These are phyloP conservation scores for Aspergillus hancockii DNA, from an alignment of 495 filamentous ascomycete genomes.

Conservation along the genomic window DNA sequence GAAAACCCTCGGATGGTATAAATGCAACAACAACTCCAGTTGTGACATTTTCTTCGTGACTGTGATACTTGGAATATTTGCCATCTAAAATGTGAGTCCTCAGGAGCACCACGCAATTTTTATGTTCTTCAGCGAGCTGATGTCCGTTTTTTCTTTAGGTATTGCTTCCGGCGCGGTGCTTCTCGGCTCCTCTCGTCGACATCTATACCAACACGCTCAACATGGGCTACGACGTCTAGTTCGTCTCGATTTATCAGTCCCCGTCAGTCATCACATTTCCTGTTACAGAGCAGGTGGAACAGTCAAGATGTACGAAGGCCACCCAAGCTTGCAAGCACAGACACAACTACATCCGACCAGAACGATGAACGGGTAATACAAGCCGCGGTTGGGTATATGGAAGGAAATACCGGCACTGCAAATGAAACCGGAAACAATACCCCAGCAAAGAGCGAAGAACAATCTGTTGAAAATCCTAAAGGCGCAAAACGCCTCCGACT, in stretches of 20 bases:
- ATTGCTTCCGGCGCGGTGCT: constrained; percentile 55
- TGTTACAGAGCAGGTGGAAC: constrained; percentile 44
- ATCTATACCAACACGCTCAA: constrained; percentile 44
- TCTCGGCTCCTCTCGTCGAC: constrained; percentile 54
- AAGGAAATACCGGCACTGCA: neutral
- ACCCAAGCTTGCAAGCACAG: neutral
- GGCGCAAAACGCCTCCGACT: constrained; percentile 14
- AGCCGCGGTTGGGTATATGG: neutral
- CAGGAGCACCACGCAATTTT: neutral
- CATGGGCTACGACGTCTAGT: constrained; percentile 37
- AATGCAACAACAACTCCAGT: neutral
- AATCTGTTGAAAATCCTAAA: neutral
- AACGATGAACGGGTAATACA: constrained; percentile 5
- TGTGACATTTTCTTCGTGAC: neutral
- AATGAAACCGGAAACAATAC: neutral
- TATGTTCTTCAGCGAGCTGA: neutral
- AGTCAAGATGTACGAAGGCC: constrained; percentile 37
- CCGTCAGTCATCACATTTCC: constrained; percentile 21
- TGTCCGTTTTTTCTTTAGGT: constrained; percentile 35
- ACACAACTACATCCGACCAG: neutral
- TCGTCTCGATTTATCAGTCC: constrained; percentile 26
- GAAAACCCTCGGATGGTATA: too few relatives aligned
- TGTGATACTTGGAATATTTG: neutral
- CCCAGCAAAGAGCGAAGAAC: neutral
- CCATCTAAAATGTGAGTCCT: neutral